Evolutionary conservation across 768 basidiomycete species (phyloP), one percentile per base, ranked within the genome.

Genomic region (Pulveroboletus sp.): DNA sequence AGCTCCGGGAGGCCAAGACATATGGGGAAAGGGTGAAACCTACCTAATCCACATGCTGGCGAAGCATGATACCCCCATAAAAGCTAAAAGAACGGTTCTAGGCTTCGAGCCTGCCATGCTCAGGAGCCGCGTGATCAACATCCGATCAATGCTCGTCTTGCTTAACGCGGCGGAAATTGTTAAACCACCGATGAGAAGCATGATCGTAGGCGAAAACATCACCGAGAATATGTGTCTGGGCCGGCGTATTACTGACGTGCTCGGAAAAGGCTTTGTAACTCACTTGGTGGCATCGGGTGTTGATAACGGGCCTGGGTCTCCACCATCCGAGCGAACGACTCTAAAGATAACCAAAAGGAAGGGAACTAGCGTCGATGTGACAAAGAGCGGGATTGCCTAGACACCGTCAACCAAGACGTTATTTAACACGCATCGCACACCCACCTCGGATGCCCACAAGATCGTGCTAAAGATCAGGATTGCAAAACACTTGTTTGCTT

Each of bases 31-130:
- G 6, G 34, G 23, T 6, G 10, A n/a, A 42, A 54, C 69, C 38
- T 47, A 86, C 87, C 88, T 94, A 61, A 99, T 98, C 97, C 94
- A 98, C 95, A 98, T 99, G 68, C 90, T 94, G 4, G 94, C 93
- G 64, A 99, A 99, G 62, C 94, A 97, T 2, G 94, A 88, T 16
- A 99, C 94, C 37, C 75, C 82, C 97, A 98, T 98, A 66, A 97
- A 90, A 0, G 92, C 86, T 38, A 99, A 78, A 8, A 99, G 73
- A 4, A 99, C 94, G 1, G 79, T 85, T 52, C 81, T 84, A 2
- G 95, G 97, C 46, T 78, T 78, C 11, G 91, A 85, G 5, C 97
- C 95, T 7, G 97, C 97, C 43, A 97, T 75, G 61, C 84, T 87
- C 44, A 99, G 78, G 35, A 98, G 84, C 24, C 89, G 81, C 4